Conservation (phyloP, 305 asterid genomes). For the Rubia balearica region DNA sequence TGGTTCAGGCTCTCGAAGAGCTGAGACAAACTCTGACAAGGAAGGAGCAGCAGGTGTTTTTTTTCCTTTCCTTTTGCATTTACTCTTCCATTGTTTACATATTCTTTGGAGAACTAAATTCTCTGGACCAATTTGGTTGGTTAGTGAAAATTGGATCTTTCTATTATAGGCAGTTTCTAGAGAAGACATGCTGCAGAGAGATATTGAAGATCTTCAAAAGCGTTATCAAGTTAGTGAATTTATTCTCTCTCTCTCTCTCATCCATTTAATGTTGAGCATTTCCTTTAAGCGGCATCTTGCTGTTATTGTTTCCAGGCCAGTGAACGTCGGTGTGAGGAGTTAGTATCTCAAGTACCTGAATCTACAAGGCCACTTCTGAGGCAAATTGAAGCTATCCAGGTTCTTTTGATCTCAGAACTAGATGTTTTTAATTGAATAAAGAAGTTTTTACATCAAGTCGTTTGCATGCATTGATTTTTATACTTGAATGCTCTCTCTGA, state of each 20-base stretch:
- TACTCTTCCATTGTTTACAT: background rate
- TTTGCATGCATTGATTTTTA: background rate
- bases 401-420: background rate
- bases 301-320: constrained; percentile 37
- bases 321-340: too few relatives aligned
- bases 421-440: background rate
- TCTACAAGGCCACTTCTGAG: constrained; percentile 95
- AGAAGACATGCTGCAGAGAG: constrained; percentile 86
- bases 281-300: background rate
- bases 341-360: constrained; percentile 78
- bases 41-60: constrained; percentile 80
- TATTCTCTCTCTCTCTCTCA: background rate
- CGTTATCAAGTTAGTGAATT: constrained; percentile 58
- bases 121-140: background rate
- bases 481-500: constrained; percentile 3
- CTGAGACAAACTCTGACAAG: constrained; percentile 88
- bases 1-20: constrained; percentile 90
- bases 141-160: constrained; percentile 7
- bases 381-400: constrained; percentile 19
- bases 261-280: background rate
- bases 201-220: constrained; percentile 81
- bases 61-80: background rate
- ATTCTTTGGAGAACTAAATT: background rate
- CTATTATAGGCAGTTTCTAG: constrained; percentile 64
- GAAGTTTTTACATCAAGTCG: background rate